Conservation (phyloP, 2,329 filamentous ascomycete species). For the Ophiostoma australiae region DNA sequence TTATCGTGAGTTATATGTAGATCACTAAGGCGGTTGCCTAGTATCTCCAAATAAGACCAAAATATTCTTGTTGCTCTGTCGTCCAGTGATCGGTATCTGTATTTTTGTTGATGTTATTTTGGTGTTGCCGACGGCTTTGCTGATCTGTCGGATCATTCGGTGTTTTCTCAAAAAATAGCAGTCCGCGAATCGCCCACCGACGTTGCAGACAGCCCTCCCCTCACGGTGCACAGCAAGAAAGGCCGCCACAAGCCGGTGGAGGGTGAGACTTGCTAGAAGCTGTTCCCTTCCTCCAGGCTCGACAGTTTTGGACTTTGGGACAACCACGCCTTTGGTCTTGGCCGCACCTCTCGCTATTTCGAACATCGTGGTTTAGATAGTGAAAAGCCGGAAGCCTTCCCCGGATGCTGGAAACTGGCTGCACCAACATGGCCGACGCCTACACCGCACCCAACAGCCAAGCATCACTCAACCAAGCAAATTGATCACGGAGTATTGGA, state of each 20-base stretch:
- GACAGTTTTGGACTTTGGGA: neutral
- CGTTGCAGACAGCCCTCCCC: neutral
- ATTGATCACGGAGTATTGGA: neutral
- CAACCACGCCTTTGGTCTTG: neutral
- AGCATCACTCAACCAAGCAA: neutral
- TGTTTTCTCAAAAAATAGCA: neutral
- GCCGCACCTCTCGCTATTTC: neutral
- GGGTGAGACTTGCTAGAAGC: neutral
- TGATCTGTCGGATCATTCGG: neutral
- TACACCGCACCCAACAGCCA: neutral
- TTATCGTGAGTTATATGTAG: neutral
- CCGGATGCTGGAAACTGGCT: neutral
- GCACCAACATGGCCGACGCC: neutral
- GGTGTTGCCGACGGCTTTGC: neutral
- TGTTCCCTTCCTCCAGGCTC: neutral
- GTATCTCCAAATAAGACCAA: no score
- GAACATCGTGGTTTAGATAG: neutral
- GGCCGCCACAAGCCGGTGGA: constrained; percentile 7
- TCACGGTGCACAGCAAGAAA: neutral
- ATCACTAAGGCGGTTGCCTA: neutral
- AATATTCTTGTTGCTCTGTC: neutral
- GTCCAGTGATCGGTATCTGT: neutral
- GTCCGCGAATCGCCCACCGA: neutral
- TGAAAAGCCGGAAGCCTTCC: neutral
- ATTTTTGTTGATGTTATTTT: neutral